phyloP scores from a whole-genome alignment of 164 flowering plant genomes.

The Malania oleifera region DNA sequence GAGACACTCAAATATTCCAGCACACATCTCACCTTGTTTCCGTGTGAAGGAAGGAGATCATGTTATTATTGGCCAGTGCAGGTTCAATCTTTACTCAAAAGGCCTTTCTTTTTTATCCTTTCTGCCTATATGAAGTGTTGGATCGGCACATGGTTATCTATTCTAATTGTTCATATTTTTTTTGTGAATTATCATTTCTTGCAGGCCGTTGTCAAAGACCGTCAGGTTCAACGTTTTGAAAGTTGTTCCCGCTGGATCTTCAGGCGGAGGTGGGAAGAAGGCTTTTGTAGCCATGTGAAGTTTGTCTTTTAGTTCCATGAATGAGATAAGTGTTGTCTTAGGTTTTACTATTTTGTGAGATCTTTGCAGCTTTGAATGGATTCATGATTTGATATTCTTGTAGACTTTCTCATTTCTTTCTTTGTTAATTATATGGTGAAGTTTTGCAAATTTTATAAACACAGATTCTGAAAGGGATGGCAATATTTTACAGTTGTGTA shows the following conservation, averaged over 20 bases:
- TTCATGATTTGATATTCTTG: not conserved
- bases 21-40: constrained; percentile 41
- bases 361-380: not conserved
- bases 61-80: constrained; percentile 50
- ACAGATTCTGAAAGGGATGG: not conserved
- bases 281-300: constrained; percentile 47
- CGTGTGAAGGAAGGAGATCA: constrained; percentile 57
- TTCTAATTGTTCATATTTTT: no score
- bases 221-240: constrained; percentile 67
- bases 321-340: not conserved
- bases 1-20: constrained; percentile 50
- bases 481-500: not conserved
- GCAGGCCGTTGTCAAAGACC: constrained; percentile 68
- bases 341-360: not conserved
- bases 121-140: not conserved
- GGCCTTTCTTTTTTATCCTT: not conserved
- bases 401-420: no score
- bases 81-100: constrained; percentile 11
- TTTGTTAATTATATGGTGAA: not conserved
- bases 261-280: constrained; percentile 57
- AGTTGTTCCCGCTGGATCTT: constrained; percentile 62
- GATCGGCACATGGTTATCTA: not conserved
- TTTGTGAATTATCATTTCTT: no score
- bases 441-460: not conserved
- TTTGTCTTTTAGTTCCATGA: not conserved